A percentile compares a stretch with the other conserved stretches of the same genome.
phyloP scores from a whole-genome alignment of 257 asterid genomes.

The Solanum clarkiae region DNA sequence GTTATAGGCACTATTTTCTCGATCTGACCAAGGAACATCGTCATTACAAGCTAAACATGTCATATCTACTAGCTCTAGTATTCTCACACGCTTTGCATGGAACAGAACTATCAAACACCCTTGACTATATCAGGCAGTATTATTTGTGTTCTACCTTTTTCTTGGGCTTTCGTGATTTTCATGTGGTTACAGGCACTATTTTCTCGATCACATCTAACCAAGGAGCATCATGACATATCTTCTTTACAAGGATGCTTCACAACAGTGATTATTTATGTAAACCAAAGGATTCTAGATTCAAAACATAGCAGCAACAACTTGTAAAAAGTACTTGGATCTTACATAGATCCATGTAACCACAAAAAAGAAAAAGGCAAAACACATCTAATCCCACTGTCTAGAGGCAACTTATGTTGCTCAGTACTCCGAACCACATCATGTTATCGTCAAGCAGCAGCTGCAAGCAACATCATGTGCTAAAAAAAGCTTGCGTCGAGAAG shows the following conservation, averaged over 20 bases:
- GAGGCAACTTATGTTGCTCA: slow-evolving; percentile 37
- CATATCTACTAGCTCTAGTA: no score
- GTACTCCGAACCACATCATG: background rate
- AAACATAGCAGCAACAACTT: background rate
- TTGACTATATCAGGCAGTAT: no score
- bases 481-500: slow-evolving; percentile 5
- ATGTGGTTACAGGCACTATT: background rate
- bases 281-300: background rate
- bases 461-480: background rate
- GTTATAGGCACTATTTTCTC: background rate
- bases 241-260: background rate
- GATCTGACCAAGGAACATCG: no score
- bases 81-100: no score
- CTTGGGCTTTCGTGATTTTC: background rate
- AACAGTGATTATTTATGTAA: background rate
- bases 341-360: background rate
- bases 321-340: background rate
- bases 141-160: no score
- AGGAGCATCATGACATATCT: background rate
- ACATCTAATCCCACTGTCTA: background rate
- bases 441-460: background rate
- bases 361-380: background rate
- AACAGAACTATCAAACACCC: no score
- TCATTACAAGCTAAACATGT: background rate
- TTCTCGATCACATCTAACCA: background rate